Evolutionary conservation across 169 alveolate species (phyloP).

Genomic region (Besnoitia besnoiti): DNA sequence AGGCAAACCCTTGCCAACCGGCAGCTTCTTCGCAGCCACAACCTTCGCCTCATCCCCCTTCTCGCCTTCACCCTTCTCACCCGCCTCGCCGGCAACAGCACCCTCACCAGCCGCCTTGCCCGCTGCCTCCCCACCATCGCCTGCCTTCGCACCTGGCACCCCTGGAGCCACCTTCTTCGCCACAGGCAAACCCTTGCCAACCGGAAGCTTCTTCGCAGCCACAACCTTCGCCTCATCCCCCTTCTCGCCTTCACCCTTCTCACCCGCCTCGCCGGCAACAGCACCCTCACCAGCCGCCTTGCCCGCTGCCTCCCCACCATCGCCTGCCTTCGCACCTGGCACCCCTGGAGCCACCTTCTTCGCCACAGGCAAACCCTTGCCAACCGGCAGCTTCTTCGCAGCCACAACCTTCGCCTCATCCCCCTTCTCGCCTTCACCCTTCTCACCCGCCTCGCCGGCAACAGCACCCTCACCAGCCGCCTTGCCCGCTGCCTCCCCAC

Average conservation of each 20-base stretch:
- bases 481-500: not conserved
- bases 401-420: not conserved
- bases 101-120: no score
- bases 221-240: not conserved
- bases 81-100: not conserved
- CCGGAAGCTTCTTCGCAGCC: not conserved
- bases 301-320: no score
- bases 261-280: not conserved
- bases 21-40: not conserved
- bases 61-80: not conserved
- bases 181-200: not conserved
- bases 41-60: not conserved
- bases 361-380: not conserved
- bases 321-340: no score
- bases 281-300: not conserved
- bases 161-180: no score
- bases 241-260: not conserved
- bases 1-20: not conserved
- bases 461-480: no score
- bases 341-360: no score
- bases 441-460: not conserved
- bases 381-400: not conserved
- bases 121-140: no score
- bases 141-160: no score
- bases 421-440: not conserved